Base-by-base conservation (phyloP, 2,329 filamentous ascomycete species). In the Stagonosporopsis chrysanthemi region DNA sequence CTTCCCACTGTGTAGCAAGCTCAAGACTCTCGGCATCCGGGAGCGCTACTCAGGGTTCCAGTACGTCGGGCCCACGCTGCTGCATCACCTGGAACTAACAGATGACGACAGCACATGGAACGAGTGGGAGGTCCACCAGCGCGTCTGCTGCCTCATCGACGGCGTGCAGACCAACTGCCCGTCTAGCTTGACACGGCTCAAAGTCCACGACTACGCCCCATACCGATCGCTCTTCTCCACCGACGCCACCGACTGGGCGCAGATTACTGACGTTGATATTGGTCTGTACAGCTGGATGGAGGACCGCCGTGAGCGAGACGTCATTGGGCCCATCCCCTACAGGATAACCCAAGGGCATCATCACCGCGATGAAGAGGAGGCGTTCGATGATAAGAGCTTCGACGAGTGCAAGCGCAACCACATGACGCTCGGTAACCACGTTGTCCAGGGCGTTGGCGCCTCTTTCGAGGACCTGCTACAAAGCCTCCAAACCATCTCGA, bases 61-160 rank as follows among this genome's bases (percentile, higher is more conserved):
- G 63, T 66, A 54, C 56, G 67, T 56, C n/a, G 7, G 6, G 0
- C 3, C 9, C 3, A 28, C n/a, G n/a, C n/a, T 17, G 11, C 2
- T 6, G 4, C 22, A 3, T 8, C 22, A 3, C 9, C 28, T 31
- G 7, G 22, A 12, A 44, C 64, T 69, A 54, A 69, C 24, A 12
- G 12, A 8, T 22, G 24, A 17, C 4, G 15, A 7, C 36, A 69
- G 67, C 51, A 70, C 70, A 1, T 75, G 72, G 73, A 75, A 74
- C 44, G 73, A 76, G 31, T 75, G 71, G 70, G 72, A 75, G 42
- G 73, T 75, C 2, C 74, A 76, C 44, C 72, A 75, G 56, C 71
- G 72, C 6, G 71, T 75, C 1, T 76, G 74, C 60, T 73, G 67
- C 49, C 67, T 76, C 4, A 65, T 75, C 19, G 73, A 75, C 52